Evolutionary conservation across 148 eudicot genomes (phyloP).

Genomic region (Silene conica): DNA sequence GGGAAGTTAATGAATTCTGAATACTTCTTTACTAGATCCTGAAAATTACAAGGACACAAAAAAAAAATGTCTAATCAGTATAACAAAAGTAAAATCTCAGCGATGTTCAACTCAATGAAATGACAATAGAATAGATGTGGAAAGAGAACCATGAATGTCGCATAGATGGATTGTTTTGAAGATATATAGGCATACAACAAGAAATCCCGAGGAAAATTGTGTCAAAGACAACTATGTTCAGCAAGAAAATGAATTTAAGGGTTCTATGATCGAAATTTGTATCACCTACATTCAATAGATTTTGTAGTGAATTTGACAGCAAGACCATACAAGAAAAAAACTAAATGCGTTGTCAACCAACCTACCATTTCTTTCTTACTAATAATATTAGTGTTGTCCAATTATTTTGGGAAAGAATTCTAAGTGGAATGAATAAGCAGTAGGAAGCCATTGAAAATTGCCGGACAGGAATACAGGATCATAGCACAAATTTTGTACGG

Average conservation of each 20-base stretch:
- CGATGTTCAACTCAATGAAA: not conserved
- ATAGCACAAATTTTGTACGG: not conserved
- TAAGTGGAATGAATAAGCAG: not conserved
- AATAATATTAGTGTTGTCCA: not conserved
- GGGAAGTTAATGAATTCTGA: slow-evolving; percentile 98
- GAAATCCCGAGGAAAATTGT: no score
- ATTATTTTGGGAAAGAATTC: not conserved
- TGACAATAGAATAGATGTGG: not conserved
- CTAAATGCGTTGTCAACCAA: not conserved
- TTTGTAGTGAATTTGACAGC: not conserved
- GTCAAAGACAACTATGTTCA: not conserved
- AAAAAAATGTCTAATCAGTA: no score
- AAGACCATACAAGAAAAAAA: slow-evolving; percentile 2
- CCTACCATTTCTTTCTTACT: not conserved
- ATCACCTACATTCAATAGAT: not conserved
- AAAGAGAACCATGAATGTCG: no score
- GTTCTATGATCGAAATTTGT: not conserved
- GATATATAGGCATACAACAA: no score
- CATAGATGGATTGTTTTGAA: not conserved
- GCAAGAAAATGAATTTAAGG: not conserved
- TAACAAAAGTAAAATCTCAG: not conserved
- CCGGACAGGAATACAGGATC: not conserved
- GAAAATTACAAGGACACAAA: no score
- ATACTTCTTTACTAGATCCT: slow-evolving; percentile 93
- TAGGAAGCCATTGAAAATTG: not conserved